Conservation (phyloP, 2,329 filamentous ascomycete genomes). For the Neurospora sp. region DNA sequence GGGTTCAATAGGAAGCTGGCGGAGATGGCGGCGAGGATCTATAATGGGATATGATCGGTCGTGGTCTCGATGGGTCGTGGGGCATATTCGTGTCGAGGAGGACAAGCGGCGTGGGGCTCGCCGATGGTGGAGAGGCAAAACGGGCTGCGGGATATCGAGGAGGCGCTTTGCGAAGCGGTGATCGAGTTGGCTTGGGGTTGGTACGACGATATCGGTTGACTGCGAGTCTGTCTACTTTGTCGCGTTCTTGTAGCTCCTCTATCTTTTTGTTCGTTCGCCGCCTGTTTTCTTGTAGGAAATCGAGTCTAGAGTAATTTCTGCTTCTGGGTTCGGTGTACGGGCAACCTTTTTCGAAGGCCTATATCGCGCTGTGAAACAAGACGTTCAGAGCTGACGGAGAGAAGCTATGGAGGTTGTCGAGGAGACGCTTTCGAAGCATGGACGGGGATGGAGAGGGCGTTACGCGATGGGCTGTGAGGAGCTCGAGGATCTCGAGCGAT, state of each 20-base stretch:
- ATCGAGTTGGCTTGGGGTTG: background rate
- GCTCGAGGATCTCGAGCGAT: background rate
- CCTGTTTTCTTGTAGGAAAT: too few species aligned
- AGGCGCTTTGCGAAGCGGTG: background rate
- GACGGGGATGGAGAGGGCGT: background rate
- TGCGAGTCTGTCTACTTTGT: too few species aligned
- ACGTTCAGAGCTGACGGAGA: background rate
- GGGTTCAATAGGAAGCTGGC: conserved; percentile 8
- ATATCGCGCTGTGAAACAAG: background rate
- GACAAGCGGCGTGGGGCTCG: background rate
- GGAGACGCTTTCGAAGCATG: background rate
- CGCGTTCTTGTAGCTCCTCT: too few species aligned
- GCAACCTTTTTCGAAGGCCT: background rate
- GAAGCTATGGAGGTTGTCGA: background rate
- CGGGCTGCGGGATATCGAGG: background rate
- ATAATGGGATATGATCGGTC: background rate
- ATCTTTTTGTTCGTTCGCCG: too few species aligned
- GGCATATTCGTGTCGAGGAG: background rate
- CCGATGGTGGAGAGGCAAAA: background rate
- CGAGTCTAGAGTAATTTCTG: background rate
- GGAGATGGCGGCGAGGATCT: background rate
- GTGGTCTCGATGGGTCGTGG: background rate
- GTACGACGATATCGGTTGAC: too few species aligned
- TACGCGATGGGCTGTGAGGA: background rate
- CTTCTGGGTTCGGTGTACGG: too few species aligned